Conservation (phyloP, 73 alveolate genomes). For the Tetrahymena elliotti region DNA sequence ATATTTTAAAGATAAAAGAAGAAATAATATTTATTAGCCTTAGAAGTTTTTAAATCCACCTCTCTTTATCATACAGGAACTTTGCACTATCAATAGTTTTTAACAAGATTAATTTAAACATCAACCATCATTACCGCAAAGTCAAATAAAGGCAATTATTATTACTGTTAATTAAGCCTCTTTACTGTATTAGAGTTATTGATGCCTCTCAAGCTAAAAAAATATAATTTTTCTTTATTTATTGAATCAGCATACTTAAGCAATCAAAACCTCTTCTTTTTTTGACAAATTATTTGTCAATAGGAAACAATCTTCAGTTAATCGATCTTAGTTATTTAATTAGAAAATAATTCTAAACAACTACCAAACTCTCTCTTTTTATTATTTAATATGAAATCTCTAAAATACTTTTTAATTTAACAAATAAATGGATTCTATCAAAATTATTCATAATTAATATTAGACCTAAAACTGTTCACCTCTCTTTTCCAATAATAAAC, state of each 20-base stretch:
- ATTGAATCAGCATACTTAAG: too few species aligned
- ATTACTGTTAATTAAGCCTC: background rate
- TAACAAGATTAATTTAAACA: background rate
- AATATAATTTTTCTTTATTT: too few species aligned
- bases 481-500: background rate
- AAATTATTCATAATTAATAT: background rate
- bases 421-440: background rate
- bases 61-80: background rate
- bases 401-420: too few species aligned
- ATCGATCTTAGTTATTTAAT: background rate
- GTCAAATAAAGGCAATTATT: background rate
- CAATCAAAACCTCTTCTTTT: background rate
- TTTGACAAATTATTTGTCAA: background rate
- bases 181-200: background rate
- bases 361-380: background rate
- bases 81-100: background rate
- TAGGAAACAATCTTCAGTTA: background rate
- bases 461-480: background rate
- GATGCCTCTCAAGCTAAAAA: background rate
- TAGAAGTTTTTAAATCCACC: background rate
- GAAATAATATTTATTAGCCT: background rate
- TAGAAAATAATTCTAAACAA: background rate
- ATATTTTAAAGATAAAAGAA: too few species aligned
- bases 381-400: too few species aligned
- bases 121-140: background rate